Conservation (phyloP, 805 yeast genomes). For the Yarrowia divulgata region DNA sequence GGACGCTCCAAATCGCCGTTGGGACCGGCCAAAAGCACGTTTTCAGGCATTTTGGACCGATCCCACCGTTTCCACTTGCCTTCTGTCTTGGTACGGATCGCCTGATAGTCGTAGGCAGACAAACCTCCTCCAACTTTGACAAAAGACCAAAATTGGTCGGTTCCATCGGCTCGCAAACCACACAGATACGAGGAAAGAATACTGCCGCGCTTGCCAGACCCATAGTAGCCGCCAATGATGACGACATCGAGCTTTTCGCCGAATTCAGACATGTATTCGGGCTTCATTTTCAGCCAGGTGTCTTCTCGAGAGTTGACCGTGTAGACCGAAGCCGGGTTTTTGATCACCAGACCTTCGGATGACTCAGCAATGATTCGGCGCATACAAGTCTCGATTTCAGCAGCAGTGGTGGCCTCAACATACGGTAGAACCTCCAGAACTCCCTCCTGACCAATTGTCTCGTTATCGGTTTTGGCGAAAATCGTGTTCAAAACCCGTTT, state of each 20-base stretch:
- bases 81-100: conserved; percentile 62
- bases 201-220: conserved; percentile 59
- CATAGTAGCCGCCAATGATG: conserved; percentile 79
- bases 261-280: conserved; percentile 84
- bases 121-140: conserved; percentile 88
- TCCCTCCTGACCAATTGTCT: conserved; percentile 54
- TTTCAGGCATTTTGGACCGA: neutral
- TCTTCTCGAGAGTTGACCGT: conserved; percentile 64
- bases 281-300: conserved; percentile 89
- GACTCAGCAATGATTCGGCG: conserved; percentile 62
- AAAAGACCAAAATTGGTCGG: conserved; percentile 64
- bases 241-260: conserved; percentile 86
- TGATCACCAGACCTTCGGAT: conserved; percentile 85
- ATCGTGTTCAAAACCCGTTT: conserved; percentile 52
- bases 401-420: conserved; percentile 54
- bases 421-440: conserved; percentile 47
- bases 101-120: conserved; percentile 64
- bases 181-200: conserved; percentile 66
- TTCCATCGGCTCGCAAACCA: conserved; percentile 62
- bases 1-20: conserved; percentile 56
- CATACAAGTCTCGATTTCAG: conserved; percentile 64
- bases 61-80: conserved; percentile 66
- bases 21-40: conserved; percentile 42
- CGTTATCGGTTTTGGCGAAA: conserved; percentile 40
- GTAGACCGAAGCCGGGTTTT: conserved; percentile 66